Evolutionary conservation across 805 yeast genomes (phyloP), one percentile per base, ranked within the genome.

Genomic region (Ogataea sp.): DNA sequence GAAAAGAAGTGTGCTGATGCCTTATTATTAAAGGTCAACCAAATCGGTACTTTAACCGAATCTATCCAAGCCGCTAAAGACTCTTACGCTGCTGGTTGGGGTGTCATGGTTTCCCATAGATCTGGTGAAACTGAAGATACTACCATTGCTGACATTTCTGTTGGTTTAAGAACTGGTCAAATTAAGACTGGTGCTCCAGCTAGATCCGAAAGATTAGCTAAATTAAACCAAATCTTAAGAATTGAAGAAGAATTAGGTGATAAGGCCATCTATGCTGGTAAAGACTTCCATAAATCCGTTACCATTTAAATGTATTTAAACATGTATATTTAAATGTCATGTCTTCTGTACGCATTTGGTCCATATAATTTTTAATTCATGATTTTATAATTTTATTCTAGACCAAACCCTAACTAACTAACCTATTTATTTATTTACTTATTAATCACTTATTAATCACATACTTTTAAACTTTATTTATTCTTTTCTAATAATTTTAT

Each of bases 101-200:
- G 97, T 78, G 96, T 89, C 65, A 89, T 90, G 97, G 97, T 93
- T 60, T 89, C 97, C 62, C 98, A 90, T 87, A 88, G 98, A 82
- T 89, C 97, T 58, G 98, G 98, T 75, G 98, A 90, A 80, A 89
- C 97, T 55, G 98, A 93, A 77, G 98, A 93, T 73, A 83, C 94
- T 61, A 82, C 86, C 76, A 90, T 90, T 69, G 97, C 98, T 63
- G 97, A 90, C 72, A 79, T 90, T 66, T 75, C 87, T 61, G 98
- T 93, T 59, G 97, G 97, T 78, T 79, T 90, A 69, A 87, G 97
- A 82, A 60, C 95, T 53, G 98, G 97, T 68, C 97, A 90, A 79
- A 85, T 90, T 73, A 90, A 90, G 89, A 86, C 97, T 56, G 98
- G 98, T 82, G 97, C 98, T 66, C 97, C 97, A 65, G 96, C 97